Evolutionary conservation across 805 yeast genomes (phyloP).

Genomic region (Hagleromyces aurorensis): DNA sequence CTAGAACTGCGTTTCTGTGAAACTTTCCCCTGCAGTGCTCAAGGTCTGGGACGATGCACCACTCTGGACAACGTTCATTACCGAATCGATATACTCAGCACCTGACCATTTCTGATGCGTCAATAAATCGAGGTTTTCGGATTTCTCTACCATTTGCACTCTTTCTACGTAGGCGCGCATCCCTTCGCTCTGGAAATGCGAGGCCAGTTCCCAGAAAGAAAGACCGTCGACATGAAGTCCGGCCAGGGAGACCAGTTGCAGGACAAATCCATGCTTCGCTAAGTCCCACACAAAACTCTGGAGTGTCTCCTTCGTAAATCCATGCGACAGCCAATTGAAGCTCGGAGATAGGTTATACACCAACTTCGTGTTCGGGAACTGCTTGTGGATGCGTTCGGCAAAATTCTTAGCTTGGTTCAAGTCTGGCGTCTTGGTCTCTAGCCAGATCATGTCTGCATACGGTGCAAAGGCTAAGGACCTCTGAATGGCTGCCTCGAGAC

Average conservation of each 20-base stretch:
- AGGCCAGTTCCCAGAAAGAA: slow-evolving; percentile 43
- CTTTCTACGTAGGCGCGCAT: slow-evolving; percentile 51
- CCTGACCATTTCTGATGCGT: slow-evolving; percentile 62
- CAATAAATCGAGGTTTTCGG: slow-evolving; percentile 41
- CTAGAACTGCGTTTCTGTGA: slow-evolving; percentile 34
- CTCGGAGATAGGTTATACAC: slow-evolving; percentile 57
- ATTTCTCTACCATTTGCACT: slow-evolving; percentile 42
- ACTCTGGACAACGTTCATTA: slow-evolving; percentile 35
- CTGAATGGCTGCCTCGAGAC: slow-evolving; percentile 47
- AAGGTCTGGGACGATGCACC: slow-evolving; percentile 38
- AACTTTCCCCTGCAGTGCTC: slow-evolving; percentile 36
- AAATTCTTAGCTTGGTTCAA: slow-evolving; percentile 41
- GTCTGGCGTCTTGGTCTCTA: slow-evolving; percentile 55
- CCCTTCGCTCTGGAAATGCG: slow-evolving; percentile 42
- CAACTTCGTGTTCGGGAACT: slow-evolving; percentile 45
- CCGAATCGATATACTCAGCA: slow-evolving; percentile 44
- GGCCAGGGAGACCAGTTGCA: slow-evolving; percentile 54
- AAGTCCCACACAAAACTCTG: slow-evolving; percentile 44
- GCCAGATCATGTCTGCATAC: slow-evolving; percentile 52
- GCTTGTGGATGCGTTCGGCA: slow-evolving; percentile 39
- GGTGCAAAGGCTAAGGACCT: slow-evolving; percentile 50
- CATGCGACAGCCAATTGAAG: slow-evolving; percentile 54
- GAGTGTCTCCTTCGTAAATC: slow-evolving; percentile 41
- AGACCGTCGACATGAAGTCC: slow-evolving; percentile 50
- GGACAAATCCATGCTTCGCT: slow-evolving; percentile 48